These are phyloP conservation scores for Raffaelea albimanens DNA, from an alignment of 2,329 filamentous ascomycete genomes.

Conservation along the genomic window DNA sequence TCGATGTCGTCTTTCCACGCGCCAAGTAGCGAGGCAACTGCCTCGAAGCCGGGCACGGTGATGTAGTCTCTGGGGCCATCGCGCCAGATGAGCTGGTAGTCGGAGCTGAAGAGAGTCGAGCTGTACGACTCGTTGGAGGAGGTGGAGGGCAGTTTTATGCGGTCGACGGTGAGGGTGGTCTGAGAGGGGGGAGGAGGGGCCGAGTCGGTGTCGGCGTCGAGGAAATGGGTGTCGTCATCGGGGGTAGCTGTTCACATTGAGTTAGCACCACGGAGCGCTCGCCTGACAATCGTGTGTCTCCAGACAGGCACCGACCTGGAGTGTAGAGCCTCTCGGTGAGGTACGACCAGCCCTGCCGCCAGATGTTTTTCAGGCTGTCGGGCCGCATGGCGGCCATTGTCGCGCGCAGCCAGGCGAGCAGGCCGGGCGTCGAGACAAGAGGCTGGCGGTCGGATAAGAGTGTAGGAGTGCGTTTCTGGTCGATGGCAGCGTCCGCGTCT, in stretches of 20 bases:
- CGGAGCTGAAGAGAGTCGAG: slow-evolving; percentile 1
- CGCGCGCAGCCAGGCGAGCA: slow-evolving; percentile 8
- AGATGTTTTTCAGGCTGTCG: slow-evolving; percentile 8
- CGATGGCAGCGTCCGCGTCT: neutral
- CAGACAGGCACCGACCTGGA: slow-evolving; percentile 1
- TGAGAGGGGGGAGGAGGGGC: neutral
- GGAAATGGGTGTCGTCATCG: neutral
- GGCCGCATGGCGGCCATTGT: slow-evolving; percentile 11
- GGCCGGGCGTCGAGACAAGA: neutral
- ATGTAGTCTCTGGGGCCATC: slow-evolving; percentile 15
- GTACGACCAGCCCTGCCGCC: slow-evolving; percentile 11
- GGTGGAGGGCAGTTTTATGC: slow-evolving; percentile 5
- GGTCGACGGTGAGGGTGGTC: slow-evolving; percentile 9
- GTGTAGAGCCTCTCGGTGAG: slow-evolving; percentile 9
- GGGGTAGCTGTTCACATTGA: neutral
- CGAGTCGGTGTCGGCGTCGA: neutral
- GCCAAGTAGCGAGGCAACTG: slow-evolving; percentile 11
- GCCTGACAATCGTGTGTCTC: neutral
- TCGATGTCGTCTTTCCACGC: slow-evolving; percentile 13
- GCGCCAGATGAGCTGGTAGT: slow-evolving; percentile 17
- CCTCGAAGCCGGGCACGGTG: slow-evolving; percentile 11
- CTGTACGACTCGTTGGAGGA: neutral
- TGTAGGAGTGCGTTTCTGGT: neutral
- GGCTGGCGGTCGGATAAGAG: neutral
- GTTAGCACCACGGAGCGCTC: no score